These are phyloP conservation scores for Paramyrothecium sp. DNA, from an alignment of 2,329 filamentous ascomycete genomes.

Conservation along the genomic window DNA sequence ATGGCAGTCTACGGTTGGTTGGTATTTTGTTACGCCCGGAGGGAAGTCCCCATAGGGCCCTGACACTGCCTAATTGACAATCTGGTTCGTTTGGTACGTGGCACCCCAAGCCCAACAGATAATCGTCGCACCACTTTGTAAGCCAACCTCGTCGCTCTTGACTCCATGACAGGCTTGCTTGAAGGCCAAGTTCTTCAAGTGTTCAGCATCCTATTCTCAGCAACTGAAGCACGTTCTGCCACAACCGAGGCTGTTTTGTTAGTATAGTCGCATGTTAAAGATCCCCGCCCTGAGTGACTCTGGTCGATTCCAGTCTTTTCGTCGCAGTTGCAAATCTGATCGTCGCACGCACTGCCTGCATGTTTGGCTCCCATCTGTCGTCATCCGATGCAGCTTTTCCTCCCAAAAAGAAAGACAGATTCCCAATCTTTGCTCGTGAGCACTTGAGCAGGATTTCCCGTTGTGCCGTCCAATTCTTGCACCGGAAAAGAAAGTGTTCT, in stretches of 20 bases:
- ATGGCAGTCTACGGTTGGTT: too few species aligned
- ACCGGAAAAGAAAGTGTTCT: conserved; percentile 14
- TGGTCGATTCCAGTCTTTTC: conserved; percentile 13
- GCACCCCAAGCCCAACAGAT: not conserved
- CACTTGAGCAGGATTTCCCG: conserved; percentile 10
- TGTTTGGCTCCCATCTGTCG: conserved; percentile 23
- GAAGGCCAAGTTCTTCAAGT: conserved; percentile 13
- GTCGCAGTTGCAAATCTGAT: conserved; percentile 27
- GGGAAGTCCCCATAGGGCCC: not conserved
- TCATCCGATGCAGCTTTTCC: conserved; percentile 18
- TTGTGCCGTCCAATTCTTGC: conserved; percentile 8
- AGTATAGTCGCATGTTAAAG: conserved; percentile 2
- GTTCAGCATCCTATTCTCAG: conserved; percentile 14
- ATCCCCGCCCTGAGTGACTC: not conserved
- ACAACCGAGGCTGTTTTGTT: conserved; percentile 7
- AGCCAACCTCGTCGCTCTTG: not conserved
- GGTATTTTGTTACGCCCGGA: conserved; percentile 1
- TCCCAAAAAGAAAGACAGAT: conserved; percentile 14
- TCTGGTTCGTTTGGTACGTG: not conserved
- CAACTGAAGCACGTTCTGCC: conserved; percentile 9
- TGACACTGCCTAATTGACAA: not conserved
- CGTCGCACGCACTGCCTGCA: conserved; percentile 22
- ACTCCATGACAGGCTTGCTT: conserved; percentile 11
- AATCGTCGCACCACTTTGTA: not conserved
- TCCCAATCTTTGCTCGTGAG: conserved; percentile 7